Evolutionary conservation across 225 moss, liverwort and hornwort species (phyloP), one percentile per base, ranked within the genome.

Genomic region (Marchantia polymorpha): DNA sequence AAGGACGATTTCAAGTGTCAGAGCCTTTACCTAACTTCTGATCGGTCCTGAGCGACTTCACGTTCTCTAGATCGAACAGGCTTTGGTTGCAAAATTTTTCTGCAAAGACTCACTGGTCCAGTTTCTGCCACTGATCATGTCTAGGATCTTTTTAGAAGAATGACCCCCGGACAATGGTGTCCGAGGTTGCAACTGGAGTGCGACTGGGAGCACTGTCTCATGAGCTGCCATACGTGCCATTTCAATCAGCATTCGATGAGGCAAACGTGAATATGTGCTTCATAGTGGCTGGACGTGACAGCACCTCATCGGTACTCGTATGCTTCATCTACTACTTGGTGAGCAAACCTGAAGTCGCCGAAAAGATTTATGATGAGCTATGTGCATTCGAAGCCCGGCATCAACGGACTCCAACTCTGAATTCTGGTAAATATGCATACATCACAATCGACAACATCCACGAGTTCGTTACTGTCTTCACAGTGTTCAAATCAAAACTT

Each of bases 91-190:
- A 39, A 39, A 39, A 3, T 3, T 56, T 56, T 56, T 2, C n/a
- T 13, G 0, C 19, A 19, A 56, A 19, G 14, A 13, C 56, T 56
- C 19, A 8, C 48, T 29, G 0, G n/a, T 30, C 12, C 47, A 30
- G 22, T 49, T 49, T 52, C 39, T 30, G 29, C 73, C 29, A n/a
- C 48, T n/a, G 30, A 73, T 2, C 29, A 73, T 29, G 73, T 13
- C 20, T 83, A 91, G 91, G 88, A 88, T 66, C 69, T 90, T 3
- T 90, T 91, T 70, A 83, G 83, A 86, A 81, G 91, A 58, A 82
- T 91, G 56, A 91, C n/a, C 91, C 0, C 82, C 90, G 2, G 91
- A 91, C 14, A 83, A 86, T 25, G 85, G 89, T 0, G 88, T 86
- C n/a, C 90, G 82, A 87, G 69, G 78, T 90, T 64, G 89, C 88